phyloP scores from a whole-genome alignment of 2,329 filamentous ascomycete species.

The Cladosporium sp. region DNA sequence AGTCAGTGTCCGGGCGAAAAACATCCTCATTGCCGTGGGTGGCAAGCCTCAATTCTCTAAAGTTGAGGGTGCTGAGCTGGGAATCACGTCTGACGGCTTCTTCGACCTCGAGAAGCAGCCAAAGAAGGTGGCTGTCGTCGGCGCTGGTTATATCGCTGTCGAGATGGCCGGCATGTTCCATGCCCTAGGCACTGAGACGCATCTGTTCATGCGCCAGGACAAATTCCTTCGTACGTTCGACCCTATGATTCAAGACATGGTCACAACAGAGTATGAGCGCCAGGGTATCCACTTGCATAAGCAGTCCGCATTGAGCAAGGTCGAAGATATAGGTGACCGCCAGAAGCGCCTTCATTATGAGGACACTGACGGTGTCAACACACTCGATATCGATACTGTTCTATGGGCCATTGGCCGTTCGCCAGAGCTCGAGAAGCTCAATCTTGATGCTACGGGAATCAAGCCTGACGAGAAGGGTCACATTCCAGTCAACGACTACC shows the following conservation, averaged over 20 bases:
- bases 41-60: conserved; percentile 67
- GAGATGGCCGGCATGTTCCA: conserved; percentile 93
- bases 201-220: conserved; percentile 81
- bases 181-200: conserved; percentile 77
- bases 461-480: conserved; percentile 66
- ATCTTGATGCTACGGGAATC: conserved; percentile 70
- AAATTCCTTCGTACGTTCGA: conserved; percentile 79
- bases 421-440: conserved; percentile 70
- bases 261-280: conserved; percentile 77
- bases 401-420: conserved; percentile 82
- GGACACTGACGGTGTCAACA: conserved; percentile 62
- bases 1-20: conserved; percentile 74
- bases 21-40: conserved; percentile 78
- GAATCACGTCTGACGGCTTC: conserved; percentile 81
- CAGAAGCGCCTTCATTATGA: conserved; percentile 73
- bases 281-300: conserved; percentile 78
- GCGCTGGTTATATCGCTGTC: conserved; percentile 84
- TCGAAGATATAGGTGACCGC: conserved; percentile 69
- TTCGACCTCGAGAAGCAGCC: conserved; percentile 79
- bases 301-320: conserved; percentile 63
- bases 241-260: conserved; percentile 79
- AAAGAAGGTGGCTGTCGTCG: conserved; percentile 80
- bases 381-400: conserved; percentile 67
- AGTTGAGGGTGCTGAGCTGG: conserved; percentile 73
- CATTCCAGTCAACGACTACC: conserved; percentile 74